phyloP scores from a whole-genome alignment of 441 rosid genomes.

The Croton setiger region DNA sequence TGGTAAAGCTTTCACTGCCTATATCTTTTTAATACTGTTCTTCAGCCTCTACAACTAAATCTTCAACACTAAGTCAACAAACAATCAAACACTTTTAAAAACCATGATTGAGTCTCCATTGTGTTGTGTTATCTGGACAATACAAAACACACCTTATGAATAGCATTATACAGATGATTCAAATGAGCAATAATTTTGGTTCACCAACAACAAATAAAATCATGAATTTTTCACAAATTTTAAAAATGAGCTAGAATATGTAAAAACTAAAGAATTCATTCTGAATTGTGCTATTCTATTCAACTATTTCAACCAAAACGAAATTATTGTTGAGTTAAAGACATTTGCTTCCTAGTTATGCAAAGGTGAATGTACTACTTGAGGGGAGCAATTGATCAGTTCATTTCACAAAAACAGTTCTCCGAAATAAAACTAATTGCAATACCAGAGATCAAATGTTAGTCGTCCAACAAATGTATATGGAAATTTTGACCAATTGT shows the following conservation, averaged over 20 bases:
- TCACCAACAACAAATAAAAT: neutral
- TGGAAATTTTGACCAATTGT: neutral
- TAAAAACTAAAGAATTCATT: too few species aligned
- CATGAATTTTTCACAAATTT: neutral
- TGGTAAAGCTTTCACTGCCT: neutral
- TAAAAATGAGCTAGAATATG: too few species aligned
- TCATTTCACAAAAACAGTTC: neutral
- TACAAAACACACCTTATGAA: neutral
- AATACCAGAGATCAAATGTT: neutral
- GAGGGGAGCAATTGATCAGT: neutral
- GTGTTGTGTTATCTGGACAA: neutral
- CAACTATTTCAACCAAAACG: too few species aligned
- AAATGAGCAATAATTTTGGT: neutral
- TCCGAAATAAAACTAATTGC: neutral
- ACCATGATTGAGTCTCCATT: neutral
- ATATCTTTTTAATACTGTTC: neutral
- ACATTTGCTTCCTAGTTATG: neutral
- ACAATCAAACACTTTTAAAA: neutral
- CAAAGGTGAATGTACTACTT: neutral
- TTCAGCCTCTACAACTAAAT: constrained; percentile 1
- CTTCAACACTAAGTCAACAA: neutral
- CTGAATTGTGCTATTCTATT: too few species aligned
- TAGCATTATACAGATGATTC: too few species aligned
- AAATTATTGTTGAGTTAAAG: neutral
- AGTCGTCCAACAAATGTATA: neutral